These are phyloP conservation scores for Epichloe gansuensis DNA, from an alignment of 2,329 filamentous ascomycete genomes.

Conservation along the genomic window DNA sequence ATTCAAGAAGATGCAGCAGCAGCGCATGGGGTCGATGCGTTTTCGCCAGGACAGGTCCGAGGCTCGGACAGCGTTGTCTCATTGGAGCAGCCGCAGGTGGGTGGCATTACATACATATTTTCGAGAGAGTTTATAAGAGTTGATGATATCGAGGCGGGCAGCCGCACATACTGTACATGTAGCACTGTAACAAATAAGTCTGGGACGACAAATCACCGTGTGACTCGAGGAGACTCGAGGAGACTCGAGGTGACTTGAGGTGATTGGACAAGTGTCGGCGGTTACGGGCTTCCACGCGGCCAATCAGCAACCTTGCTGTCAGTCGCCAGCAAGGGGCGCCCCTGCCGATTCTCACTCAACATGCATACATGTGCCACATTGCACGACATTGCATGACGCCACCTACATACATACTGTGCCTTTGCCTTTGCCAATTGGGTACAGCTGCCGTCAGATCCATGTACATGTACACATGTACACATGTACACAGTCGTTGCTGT, in stretches of 20 bases:
- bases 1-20: too few species aligned
- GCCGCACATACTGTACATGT: too few species aligned
- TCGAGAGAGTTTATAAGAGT: too few species aligned
- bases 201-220: neutral
- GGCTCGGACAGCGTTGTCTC: too few species aligned
- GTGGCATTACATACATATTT: too few species aligned
- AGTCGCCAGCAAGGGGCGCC: neutral
- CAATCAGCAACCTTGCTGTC: conserved; percentile 21
- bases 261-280: conserved; percentile 25
- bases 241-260: conserved; percentile 1
- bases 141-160: too few species aligned
- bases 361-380: neutral
- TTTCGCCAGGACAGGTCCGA: too few species aligned
- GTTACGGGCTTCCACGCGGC: conserved; percentile 21
- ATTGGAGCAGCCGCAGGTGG: too few species aligned
- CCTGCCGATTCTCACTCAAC: neutral
- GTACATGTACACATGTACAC: too few species aligned
- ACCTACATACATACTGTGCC: too few species aligned
- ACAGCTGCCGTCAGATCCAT: neutral
- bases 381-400: neutral
- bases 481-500: too few species aligned
- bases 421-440: neutral
- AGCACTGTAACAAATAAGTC: neutral
- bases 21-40: too few species aligned
- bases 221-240: neutral